Conservation (phyloP, 1,139 yeast genomes). For the Zygosaccharomyces pseudobailii region DNA sequence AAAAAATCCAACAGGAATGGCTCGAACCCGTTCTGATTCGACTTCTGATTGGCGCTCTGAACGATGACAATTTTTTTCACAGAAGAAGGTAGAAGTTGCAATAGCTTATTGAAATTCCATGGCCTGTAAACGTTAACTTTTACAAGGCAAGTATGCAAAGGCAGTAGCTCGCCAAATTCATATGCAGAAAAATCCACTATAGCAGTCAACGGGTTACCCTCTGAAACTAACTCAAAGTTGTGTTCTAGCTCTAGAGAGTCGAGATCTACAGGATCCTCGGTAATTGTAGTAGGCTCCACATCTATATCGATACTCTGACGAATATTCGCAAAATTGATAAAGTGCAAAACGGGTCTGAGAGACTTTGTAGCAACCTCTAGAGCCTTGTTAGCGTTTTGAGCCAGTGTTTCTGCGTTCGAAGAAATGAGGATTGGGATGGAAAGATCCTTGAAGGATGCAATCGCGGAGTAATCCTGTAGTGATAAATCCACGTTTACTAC, state of each 20-base stretch:
- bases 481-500: slow-evolving; percentile 60
- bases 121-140: slow-evolving; percentile 68
- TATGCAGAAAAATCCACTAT: slow-evolving; percentile 61
- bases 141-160: slow-evolving; percentile 46
- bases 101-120: slow-evolving; percentile 50
- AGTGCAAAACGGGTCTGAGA: slow-evolving; percentile 62
- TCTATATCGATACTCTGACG: background rate
- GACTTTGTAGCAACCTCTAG: slow-evolving; percentile 50
- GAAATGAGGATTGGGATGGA: slow-evolving; percentile 63
- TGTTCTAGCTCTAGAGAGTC: slow-evolving; percentile 13
- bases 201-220: slow-evolving; percentile 39
- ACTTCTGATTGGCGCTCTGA: slow-evolving; percentile 50
- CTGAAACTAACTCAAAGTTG: slow-evolving; percentile 11
- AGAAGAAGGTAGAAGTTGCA: slow-evolving; percentile 50
- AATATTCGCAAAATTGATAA: slow-evolving; percentile 38
- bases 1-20: slow-evolving; percentile 75
- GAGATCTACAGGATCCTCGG: slow-evolving; percentile 29
- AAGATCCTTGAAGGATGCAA: slow-evolving; percentile 68
- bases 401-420: slow-evolving; percentile 49
- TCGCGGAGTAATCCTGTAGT: slow-evolving; percentile 56
- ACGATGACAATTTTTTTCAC: slow-evolving; percentile 58
- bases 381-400: slow-evolving; percentile 47
- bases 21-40: slow-evolving; percentile 48
- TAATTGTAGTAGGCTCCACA: slow-evolving; percentile 33
- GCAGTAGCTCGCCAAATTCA: slow-evolving; percentile 42